Evolutionary conservation across 1,284 basidiomycete genomes (phyloP), one percentile per base, ranked within the genome.

Genomic region (Boletus albobrunnescens): DNA sequence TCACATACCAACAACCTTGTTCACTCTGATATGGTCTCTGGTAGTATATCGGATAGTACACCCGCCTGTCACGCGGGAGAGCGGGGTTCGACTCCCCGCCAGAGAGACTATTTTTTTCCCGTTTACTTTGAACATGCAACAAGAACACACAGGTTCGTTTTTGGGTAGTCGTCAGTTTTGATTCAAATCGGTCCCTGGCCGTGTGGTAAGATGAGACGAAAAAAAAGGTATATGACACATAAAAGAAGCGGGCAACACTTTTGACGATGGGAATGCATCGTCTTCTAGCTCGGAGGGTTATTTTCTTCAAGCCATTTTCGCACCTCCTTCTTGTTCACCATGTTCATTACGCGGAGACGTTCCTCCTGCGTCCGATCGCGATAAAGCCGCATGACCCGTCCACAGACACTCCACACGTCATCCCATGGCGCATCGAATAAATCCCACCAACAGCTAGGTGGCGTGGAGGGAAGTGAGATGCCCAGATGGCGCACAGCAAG

Each of bases 371-470:
- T 67, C 39, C 78, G 65, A 42, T 71, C 62, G 5, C 82, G 75
- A 63, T 90, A 95, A 5, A 94, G 68, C 35, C 82, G 73, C 85
- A 90, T 87, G 41, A 94, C 78, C 55, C 78, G 76, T 11, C 89
- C 91, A 50, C 84, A 84, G 13, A 91, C 81, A 52, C 74, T 81
- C 82, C 85, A 87, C 33, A 94, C 74, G 57, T 94, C 91, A 47
- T 91, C 88, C 79, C 81, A 88, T 1, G 81, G 75, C 0, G 87
- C 86, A 60, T 95, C 91, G 59, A 95, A 95, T 2, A 95, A 73
- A 42, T 87, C 80, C 83, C 87, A 93, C 91, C 91, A 95, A 56
- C 78, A 77, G 49, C 79, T 74, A 1, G 78, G 75, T 14, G 79
- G 71, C n/a, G 75, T 70, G 1, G 80, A 79, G 0, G 91, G 91